phyloP scores from a whole-genome alignment of 2,329 filamentous ascomycete genomes.

The Penicillium sp. region DNA sequence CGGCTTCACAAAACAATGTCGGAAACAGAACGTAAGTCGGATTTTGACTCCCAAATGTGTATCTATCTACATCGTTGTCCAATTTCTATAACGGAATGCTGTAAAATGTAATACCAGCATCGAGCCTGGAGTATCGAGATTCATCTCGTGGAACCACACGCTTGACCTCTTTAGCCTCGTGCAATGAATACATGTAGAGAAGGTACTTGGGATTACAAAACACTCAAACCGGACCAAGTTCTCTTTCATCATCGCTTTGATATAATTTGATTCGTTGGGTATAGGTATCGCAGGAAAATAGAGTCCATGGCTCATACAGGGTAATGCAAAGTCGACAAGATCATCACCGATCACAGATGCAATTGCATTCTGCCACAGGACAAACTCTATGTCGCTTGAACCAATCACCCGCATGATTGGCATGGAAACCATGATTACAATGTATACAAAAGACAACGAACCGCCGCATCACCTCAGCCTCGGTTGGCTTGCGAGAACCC shows the following conservation, averaged over 20 bases:
- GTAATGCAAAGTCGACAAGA: not conserved
- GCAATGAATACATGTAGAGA: not conserved
- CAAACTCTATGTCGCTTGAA: conserved; percentile 48
- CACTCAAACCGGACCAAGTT: not conserved
- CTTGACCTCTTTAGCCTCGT: not conserved
- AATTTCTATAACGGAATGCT: not conserved
- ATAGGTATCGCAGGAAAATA: conserved; percentile 11
- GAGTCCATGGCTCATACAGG: not conserved
- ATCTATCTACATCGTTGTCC: not conserved
- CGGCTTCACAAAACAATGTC: not conserved
- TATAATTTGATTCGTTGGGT: conserved; percentile 11
- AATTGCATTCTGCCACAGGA: conserved; percentile 43
- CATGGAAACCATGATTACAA: conserved; percentile 65
- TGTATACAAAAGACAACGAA: conserved; percentile 62
- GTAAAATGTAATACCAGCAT: no score
- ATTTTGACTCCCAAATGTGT: not conserved
- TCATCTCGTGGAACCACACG: not conserved
- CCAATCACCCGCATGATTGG: conserved; percentile 62
- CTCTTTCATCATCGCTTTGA: not conserved
- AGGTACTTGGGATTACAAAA: not conserved
- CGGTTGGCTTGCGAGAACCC: conserved; percentile 26
- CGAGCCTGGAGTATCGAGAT: no score
- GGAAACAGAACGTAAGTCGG: not conserved
- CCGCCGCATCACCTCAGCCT: conserved; percentile 51
- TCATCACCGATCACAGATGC: conserved; percentile 40